Base-by-base conservation (phyloP, 2,329 filamentous ascomycete genomes). In the Byssothecium circinans region DNA sequence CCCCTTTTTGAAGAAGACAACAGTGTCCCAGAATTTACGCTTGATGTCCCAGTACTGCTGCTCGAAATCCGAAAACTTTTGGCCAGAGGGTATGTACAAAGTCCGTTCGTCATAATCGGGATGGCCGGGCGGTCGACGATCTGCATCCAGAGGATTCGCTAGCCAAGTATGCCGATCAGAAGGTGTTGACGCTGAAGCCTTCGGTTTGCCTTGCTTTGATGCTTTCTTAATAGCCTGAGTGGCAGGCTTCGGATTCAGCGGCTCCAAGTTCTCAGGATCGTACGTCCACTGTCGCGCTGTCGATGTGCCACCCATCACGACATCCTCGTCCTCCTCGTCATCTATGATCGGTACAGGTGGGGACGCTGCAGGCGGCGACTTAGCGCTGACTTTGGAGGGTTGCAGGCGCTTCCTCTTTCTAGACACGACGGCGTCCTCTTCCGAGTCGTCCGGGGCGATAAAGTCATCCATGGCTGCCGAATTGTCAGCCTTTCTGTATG, bases 1-100 rank as follows among this genome's bases (percentile, higher is more conserved):
- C 64, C 94, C 94, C 78, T 99, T 99, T 74, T 97, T 99, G 84
- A 99, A 99, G 74, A 99, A 99, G 14, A 99, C 92, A 37, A 99
- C 87, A 0, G 91, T 96, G 57, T 96, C 91, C 88, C 89, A 97
- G 57, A 95, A 89, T 61, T 96, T 96, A 70, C 91, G 88, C 75
- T 99, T 99, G 71, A 99, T 97, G 64, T 95, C 90, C 94, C 94
- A 99, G 70, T 99, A 99, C 68, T 99, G 94, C 70, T 91, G 95
- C 73, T 99, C 94, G 56, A 99, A 99, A 0, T 92, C 83, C 0
- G 91, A 95, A 67, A 99, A 96, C 85, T 86, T 95, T 0, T 90
- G 89, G 27, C 78, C 67, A 0, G 89, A 88, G 0, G 94, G 94
- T 27, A 99, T 87, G 69, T 86, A 96, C n/a, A 99, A 81, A 0